These are phyloP conservation scores for Trichophyton benhamiae DNA, from an alignment of 2,329 filamentous ascomycete species.

Conservation along the genomic window DNA sequence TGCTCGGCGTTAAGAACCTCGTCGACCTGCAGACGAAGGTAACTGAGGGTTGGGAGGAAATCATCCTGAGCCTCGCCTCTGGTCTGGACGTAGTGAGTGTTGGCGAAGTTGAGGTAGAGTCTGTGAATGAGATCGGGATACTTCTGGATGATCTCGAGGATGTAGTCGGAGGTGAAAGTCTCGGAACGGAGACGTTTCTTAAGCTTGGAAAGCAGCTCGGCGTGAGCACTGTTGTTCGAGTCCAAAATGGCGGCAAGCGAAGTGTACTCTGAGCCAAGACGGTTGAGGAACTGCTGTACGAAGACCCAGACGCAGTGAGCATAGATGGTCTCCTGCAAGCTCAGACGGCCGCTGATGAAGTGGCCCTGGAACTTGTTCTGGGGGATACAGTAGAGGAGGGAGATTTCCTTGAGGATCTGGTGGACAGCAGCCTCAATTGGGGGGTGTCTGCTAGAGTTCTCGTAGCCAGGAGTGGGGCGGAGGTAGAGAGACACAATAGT, in stretches of 20 bases:
- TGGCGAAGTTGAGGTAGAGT: slow-evolving; percentile 85
- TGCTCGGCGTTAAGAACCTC: slow-evolving; percentile 64
- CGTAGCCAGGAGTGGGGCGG: slow-evolving; percentile 52
- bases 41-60: slow-evolving; percentile 58
- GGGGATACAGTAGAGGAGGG: slow-evolving; percentile 90
- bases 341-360: slow-evolving; percentile 75
- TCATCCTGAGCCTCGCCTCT: slow-evolving; percentile 46
- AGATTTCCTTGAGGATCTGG: slow-evolving; percentile 98
- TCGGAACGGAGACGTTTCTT: slow-evolving; percentile 92
- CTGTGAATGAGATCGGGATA: slow-evolving; percentile 79
- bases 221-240: slow-evolving; percentile 67
- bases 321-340: slow-evolving; percentile 92
- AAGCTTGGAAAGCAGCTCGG: slow-evolving; percentile 78
- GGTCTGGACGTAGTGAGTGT: slow-evolving; percentile 63
- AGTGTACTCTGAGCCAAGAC: slow-evolving; percentile 80
- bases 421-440: slow-evolving; percentile 90
- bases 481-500: slow-evolving; percentile 95
- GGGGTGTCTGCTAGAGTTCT: slow-evolving; percentile 48
- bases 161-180: slow-evolving; percentile 97
- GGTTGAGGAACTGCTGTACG: slow-evolving; percentile 94
- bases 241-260: slow-evolving; percentile 75
- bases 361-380: slow-evolving; percentile 91
- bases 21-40: slow-evolving; percentile 53
- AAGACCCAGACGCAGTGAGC: slow-evolving; percentile 97
- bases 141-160: slow-evolving; percentile 86